Conservation (phyloP, 2,329 filamentous ascomycete genomes). For the Botrytis sinoallii region DNA sequence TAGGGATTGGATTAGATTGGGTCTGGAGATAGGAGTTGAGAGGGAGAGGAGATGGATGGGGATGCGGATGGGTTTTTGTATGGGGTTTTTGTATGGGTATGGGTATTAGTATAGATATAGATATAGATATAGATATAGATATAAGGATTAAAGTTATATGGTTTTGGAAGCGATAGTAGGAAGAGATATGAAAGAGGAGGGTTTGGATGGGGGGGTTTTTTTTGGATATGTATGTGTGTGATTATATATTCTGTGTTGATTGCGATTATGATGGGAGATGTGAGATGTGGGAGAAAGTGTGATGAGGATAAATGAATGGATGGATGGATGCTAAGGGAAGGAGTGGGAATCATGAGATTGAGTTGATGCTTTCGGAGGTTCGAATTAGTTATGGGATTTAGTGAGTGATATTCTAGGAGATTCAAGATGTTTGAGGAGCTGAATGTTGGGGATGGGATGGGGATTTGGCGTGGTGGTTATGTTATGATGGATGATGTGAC, state of each 20-base stretch:
- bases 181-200: neutral
- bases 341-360: neutral
- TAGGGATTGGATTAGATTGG: no score
- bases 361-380: accelerated
- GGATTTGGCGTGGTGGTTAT: no score
- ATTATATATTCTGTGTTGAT: no score
- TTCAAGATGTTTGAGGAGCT: neutral
- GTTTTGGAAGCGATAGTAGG: neutral
- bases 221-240: neutral
- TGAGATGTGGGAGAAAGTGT: neutral
- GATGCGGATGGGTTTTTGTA: no score
- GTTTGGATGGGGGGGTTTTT: neutral
- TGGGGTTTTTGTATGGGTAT: no score
- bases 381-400: accelerated
- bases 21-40: no score
- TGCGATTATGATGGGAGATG: no score
- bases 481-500: no score
- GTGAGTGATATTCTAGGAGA: neutral
- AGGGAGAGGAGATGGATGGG: no score
- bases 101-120: no score
- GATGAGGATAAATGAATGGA: neutral
- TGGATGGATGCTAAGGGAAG: neutral
- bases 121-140: neutral
- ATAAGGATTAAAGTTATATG: accelerated
- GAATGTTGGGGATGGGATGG: no score